These are phyloP conservation scores for Aspergillus piperis DNA, from an alignment of 2,329 filamentous ascomycete species.

Conservation along the genomic window DNA sequence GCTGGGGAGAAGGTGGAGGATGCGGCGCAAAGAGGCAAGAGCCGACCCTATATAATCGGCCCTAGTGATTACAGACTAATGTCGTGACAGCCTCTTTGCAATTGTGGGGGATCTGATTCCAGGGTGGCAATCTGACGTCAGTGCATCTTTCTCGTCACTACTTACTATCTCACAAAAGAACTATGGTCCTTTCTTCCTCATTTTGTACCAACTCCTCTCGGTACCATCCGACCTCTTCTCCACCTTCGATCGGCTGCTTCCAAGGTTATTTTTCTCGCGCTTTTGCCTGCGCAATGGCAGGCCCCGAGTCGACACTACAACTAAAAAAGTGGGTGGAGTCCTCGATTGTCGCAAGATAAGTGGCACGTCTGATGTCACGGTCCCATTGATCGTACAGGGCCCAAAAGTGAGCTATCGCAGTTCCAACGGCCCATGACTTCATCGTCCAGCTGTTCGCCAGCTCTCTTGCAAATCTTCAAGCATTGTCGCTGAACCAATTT, in stretches of 20 bases:
- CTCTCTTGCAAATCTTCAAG: not conserved
- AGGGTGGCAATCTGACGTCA: conserved; percentile 10
- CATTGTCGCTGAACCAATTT: not conserved
- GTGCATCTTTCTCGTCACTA: not conserved
- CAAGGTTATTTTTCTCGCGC: not conserved
- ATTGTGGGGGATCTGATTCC: conserved; percentile 10
- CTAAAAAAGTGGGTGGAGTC: not conserved
- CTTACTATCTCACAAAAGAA: not conserved
- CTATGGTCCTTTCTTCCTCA: not conserved
- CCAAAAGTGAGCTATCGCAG: not conserved
- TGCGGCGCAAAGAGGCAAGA: not conserved
- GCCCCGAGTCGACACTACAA: not conserved
- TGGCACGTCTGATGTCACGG: conserved; percentile 6
- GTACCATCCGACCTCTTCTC: not conserved
- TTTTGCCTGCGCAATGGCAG: not conserved
- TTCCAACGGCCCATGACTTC: conserved; percentile 3
- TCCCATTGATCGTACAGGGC: not conserved
- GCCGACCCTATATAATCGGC: not conserved
- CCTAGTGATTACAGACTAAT: not conserved
- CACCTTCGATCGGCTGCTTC: not conserved
- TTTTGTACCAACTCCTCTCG: not conserved
- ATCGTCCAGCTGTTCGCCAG: not conserved
- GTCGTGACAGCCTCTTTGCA: not conserved
- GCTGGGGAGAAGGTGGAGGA: not conserved
- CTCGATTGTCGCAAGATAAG: not conserved